These are phyloP conservation scores for Phytophthora nicotianae DNA, from an alignment of 352 stramenopile genomes.

Conservation along the genomic window DNA sequence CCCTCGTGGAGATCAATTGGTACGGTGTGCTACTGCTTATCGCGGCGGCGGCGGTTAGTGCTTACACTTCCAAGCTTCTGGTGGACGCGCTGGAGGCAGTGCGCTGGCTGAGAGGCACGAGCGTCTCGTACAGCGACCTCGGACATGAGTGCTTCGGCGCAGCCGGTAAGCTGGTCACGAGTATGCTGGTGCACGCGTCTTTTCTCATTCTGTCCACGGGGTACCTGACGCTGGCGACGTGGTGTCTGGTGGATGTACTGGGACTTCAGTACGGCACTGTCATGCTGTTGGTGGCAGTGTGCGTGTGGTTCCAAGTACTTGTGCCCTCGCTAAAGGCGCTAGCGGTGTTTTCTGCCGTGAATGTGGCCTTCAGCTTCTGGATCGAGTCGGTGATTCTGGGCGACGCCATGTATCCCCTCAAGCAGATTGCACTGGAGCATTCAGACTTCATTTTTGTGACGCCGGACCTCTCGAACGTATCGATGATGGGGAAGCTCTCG, in stretches of 20 bases:
- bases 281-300: slow-evolving; percentile 54
- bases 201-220: slow-evolving; percentile 68
- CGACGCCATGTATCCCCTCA: slow-evolving; percentile 84
- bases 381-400: slow-evolving; percentile 83
- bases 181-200: slow-evolving; percentile 54
- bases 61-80: slow-evolving; percentile 72
- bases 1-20: slow-evolving; percentile 82
- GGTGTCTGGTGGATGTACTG: slow-evolving; percentile 67
- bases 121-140: slow-evolving; percentile 74
- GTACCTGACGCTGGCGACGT: slow-evolving; percentile 59
- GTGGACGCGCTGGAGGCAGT: slow-evolving; percentile 74
- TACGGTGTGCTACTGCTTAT: slow-evolving; percentile 69
- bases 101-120: slow-evolving; percentile 64
- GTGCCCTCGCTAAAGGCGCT: slow-evolving; percentile 65
- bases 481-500: slow-evolving; percentile 63
- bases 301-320: slow-evolving; percentile 73
- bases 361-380: slow-evolving; percentile 82
- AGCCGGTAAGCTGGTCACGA: slow-evolving; percentile 46
- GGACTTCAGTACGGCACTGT: slow-evolving; percentile 59
- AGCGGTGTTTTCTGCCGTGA: slow-evolving; percentile 65
- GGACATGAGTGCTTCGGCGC: slow-evolving; percentile 69
- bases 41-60: slow-evolving; percentile 50
- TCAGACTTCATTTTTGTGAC: slow-evolving; percentile 71
- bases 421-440: slow-evolving; percentile 69
- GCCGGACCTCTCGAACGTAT: slow-evolving; percentile 58